A percentile compares a stretch with the other conserved stretches of the same genome.
phyloP scores from a whole-genome alignment of 108 stramenopile species.

The Hondaea fermentalgiana region DNA sequence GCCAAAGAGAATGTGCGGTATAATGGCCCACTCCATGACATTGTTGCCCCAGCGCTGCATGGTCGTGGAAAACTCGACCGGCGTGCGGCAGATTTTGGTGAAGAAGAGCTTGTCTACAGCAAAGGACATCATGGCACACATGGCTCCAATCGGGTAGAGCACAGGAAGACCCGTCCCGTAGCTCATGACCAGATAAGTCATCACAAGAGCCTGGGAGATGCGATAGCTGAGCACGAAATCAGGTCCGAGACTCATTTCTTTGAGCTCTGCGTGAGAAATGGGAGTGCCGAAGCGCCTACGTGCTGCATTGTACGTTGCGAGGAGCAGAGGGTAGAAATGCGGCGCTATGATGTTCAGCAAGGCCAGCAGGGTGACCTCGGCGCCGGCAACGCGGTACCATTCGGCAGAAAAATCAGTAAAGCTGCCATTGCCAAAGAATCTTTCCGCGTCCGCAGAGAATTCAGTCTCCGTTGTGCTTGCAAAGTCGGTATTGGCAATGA shows the following conservation, averaged over 20 bases:
- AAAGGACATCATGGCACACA: background rate
- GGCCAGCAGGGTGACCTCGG: background rate
- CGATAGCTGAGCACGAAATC: background rate
- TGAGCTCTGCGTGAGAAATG: background rate
- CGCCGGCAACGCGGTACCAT: background rate
- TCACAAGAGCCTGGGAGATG: background rate
- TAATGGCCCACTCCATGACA: background rate
- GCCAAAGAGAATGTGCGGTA: background rate
- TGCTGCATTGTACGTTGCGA: background rate
- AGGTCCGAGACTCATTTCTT: background rate
- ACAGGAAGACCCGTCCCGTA: background rate
- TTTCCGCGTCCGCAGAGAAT: background rate
- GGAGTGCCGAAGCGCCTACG: background rate
- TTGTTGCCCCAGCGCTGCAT: background rate
- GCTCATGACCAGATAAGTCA: background rate
- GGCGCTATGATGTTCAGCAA: background rate
- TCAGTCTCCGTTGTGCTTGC: background rate
- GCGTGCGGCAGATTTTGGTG: constrained; percentile 6
- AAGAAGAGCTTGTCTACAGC: background rate
- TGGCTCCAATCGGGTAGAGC: background rate
- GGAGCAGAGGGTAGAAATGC: background rate
- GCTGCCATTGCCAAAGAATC: background rate
- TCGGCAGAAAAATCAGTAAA: background rate
- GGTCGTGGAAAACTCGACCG: background rate
- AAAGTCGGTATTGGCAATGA: background rate